phyloP scores from a whole-genome alignment of 768 basidiomycete genomes.

The Phanerodontia chrysosporium region DNA sequence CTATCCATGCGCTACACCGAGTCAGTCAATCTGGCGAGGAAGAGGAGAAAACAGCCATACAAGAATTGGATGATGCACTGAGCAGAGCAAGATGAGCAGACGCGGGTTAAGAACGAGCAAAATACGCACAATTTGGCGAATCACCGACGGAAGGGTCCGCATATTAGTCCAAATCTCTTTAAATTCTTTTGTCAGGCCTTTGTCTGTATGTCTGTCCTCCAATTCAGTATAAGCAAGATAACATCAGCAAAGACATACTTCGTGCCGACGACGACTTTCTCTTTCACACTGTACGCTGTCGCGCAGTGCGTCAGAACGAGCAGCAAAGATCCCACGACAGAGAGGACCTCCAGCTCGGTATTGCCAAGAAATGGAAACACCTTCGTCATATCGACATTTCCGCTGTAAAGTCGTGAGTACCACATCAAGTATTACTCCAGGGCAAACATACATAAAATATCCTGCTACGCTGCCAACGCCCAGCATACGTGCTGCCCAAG shows the following conservation, averaged over 20 bases:
- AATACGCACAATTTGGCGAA: slow-evolving; percentile 72
- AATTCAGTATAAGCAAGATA: neutral
- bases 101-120: neutral
- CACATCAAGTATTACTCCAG: neutral
- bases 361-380: slow-evolving; percentile 72
- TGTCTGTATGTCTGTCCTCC: slow-evolving; percentile 24
- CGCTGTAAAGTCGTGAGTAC: slow-evolving; percentile 40
- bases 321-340: slow-evolving; percentile 66
- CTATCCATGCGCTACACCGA: slow-evolving; percentile 71
- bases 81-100: neutral
- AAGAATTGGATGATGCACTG: slow-evolving; percentile 82
- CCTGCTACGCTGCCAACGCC: slow-evolving; percentile 83
- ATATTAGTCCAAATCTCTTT: slow-evolving; percentile 71
- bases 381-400: slow-evolving; percentile 71
- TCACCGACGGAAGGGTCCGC: slow-evolving; percentile 62
- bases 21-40: neutral
- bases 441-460: slow-evolving; percentile 72
- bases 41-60: slow-evolving; percentile 36
- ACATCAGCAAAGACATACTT: slow-evolving; percentile 21
- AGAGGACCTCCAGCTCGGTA: slow-evolving; percentile 77
- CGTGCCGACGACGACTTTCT: slow-evolving; percentile 60
- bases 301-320: slow-evolving; percentile 62
- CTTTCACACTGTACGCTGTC: slow-evolving; percentile 60
- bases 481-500: slow-evolving; percentile 94
- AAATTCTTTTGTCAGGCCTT: slow-evolving; percentile 41